These are phyloP conservation scores for Colletotrichum musicola DNA, from an alignment of 2,329 filamentous ascomycete genomes.

Conservation along the genomic window DNA sequence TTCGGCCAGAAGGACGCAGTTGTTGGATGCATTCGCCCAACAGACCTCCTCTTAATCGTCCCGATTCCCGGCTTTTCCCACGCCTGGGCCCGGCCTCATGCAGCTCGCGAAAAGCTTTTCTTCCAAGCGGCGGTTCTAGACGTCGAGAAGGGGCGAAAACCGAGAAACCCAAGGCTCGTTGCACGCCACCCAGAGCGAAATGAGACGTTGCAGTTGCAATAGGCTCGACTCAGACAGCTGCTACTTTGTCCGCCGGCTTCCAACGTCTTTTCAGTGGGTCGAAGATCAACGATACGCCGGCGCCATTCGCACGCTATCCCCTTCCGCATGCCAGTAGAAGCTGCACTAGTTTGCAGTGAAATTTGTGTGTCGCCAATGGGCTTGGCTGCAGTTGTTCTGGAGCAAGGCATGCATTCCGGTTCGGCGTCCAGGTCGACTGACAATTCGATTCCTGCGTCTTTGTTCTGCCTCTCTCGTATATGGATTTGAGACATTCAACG, in stretches of 20 bases:
- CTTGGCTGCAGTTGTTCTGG: not conserved
- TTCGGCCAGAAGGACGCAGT: not conserved
- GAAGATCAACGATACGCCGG: constrained; percentile 8
- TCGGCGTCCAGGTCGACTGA: not conserved
- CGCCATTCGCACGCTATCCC: constrained; percentile 4
- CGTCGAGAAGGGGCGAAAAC: not conserved
- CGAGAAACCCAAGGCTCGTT: constrained; percentile 5
- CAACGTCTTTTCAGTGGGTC: constrained; percentile 31
- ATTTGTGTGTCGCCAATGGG: not conserved
- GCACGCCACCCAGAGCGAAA: constrained; percentile 20
- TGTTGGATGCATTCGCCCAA: not conserved
- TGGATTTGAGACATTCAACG: too few species aligned
- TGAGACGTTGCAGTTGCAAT: constrained; percentile 21
- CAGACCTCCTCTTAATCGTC: not conserved
- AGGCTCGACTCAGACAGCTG: constrained; percentile 16
- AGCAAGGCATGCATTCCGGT: not conserved
- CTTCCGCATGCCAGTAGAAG: too few species aligned
- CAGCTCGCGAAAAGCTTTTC: constrained; percentile 1
- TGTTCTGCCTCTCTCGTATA: not conserved
- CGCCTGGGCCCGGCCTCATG: not conserved
- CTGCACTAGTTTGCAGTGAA: constrained; percentile 11
- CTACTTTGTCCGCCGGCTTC: not conserved
- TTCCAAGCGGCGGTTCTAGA: not conserved
- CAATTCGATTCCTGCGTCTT: not conserved
- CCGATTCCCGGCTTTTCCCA: not conserved